Evolutionary conservation across 2,329 filamentous ascomycete genomes (phyloP), one percentile per base, ranked within the genome.

Genomic region (Bipolaris bicolor): DNA sequence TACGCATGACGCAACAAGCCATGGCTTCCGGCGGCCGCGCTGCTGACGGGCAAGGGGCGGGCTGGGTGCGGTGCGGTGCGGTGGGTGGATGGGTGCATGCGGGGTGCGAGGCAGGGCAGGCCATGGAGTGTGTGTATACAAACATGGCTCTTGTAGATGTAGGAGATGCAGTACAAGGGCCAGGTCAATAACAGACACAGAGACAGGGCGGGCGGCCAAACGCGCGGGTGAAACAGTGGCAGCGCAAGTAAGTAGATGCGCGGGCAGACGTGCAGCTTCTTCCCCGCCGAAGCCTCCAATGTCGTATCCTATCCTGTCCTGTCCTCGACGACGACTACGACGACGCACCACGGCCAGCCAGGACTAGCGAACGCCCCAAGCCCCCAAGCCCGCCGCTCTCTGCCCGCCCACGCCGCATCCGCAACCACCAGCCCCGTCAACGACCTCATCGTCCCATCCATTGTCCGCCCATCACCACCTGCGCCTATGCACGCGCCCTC

Each of bases 1-100:
- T 41, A 52, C 54, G 57, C 60, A 63, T 63, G 60, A 63, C 60
- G 55, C 55, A 58, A 58, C 55, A 53, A 39, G 55, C 49, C 29
- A 39, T 44, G 55, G 36, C 26, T 39, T 45, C 37, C 31, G 15
- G 13, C 7, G 26, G 39, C 29, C 29, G 29, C 16, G 43, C 43
- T 31, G 41, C 24, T 16, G n/a, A 44, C 41, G 26, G 41, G 41
- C 41, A 46, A 26, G 43, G 18, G n/a, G 18, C 5, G 9, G n/a
- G 26, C 15, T 26, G 43, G n/a, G 1, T 6, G 26, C 7, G 24
- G 15, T 24, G 22, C 15, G 41, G 5, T n/a, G n/a, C 13, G 41
- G 15, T 24, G 24, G n/a, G n/a, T 20, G 5, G 15, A 10, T 9
- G 47, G 26, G 26, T 31, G 7, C 7, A 9, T 26, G 47, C 13